These are phyloP conservation scores for Suillus bovinus DNA, from an alignment of 768 basidiomycete genomes.

Conservation along the genomic window DNA sequence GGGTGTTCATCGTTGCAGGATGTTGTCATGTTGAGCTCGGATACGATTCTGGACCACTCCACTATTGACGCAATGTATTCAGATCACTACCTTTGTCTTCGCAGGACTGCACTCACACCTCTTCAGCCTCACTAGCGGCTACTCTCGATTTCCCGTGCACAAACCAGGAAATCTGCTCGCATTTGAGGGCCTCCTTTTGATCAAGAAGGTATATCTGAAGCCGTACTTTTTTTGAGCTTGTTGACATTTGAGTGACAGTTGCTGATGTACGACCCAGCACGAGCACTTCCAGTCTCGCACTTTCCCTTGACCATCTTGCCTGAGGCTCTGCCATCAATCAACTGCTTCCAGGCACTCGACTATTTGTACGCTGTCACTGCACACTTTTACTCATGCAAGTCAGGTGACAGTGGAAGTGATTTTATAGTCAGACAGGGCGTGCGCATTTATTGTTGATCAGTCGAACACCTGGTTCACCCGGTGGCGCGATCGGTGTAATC, in stretches of 20 bases:
- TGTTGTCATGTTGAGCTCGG: constrained; percentile 75
- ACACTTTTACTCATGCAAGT: neutral
- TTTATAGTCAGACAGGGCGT: constrained; percentile 82
- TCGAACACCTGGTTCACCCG: constrained; percentile 79
- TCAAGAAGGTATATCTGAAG: constrained; percentile 63
- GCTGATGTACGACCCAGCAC: constrained; percentile 85
- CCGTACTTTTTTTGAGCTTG: constrained; percentile 10
- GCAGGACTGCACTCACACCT: constrained; percentile 9
- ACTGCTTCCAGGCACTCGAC: constrained; percentile 93
- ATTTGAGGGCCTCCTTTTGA: constrained; percentile 80
- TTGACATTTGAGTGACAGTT: constrained; percentile 51
- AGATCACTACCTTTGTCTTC: constrained; percentile 2
- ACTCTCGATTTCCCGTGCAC: constrained; percentile 91
- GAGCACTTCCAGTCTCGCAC: constrained; percentile 67
- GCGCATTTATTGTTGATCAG: constrained; percentile 90
- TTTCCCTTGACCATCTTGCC: constrained; percentile 85
- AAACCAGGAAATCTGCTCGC: constrained; percentile 63
- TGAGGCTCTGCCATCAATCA: constrained; percentile 85
- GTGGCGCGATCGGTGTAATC: constrained; percentile 89
- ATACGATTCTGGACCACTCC: constrained; percentile 76
- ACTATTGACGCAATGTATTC: constrained; percentile 74
- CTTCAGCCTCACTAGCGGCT: constrained; percentile 67
- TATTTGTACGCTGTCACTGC: constrained; percentile 62
- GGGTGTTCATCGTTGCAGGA: constrained; percentile 54
- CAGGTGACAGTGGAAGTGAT: neutral